phyloP scores from a whole-genome alignment of 495 filamentous ascomycete genomes.

The Penicillium daleae region DNA sequence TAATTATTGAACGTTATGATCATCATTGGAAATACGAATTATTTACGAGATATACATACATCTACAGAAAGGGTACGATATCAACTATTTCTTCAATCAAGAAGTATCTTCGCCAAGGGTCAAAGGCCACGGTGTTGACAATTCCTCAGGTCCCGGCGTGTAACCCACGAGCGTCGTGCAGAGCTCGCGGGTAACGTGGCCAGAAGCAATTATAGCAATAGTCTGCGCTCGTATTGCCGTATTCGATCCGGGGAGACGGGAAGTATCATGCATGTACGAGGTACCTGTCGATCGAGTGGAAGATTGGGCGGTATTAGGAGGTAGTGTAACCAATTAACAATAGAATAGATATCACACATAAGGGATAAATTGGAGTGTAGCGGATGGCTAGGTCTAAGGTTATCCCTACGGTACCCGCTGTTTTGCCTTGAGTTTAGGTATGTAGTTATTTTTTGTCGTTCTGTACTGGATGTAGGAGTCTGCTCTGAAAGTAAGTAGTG shows the following conservation, averaged over 20 bases:
- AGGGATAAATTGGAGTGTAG: not conserved
- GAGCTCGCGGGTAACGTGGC: not conserved
- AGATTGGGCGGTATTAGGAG: too few relatives aligned
- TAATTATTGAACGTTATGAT: constrained; percentile 5
- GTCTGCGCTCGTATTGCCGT: constrained; percentile 4
- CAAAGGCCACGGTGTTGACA: constrained; percentile 7
- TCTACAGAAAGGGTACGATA: not conserved
- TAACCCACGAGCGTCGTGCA: constrained; percentile 2
- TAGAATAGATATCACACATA: not conserved
- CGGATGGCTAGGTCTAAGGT: not conserved
- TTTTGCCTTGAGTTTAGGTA: too few relatives aligned
- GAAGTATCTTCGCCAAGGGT: not conserved
- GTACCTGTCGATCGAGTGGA: constrained; percentile 1
- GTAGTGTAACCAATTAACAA: not conserved
- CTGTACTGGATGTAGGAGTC: too few relatives aligned
- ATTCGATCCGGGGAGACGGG: not conserved
- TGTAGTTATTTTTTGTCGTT: too few relatives aligned
- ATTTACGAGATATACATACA: not conserved
- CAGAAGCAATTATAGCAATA: constrained; percentile 12
- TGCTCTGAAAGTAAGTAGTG: too few relatives aligned
- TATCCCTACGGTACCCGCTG: not conserved
- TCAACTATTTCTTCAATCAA: not conserved
- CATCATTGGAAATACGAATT: not conserved
- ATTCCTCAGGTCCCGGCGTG: not conserved
- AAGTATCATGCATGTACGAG: constrained; percentile 2